A percentile compares a stretch with the other conserved stretches of the same genome.
Conservation (phyloP, 768 basidiomycete genomes). For the Suillus bovinus region DNA sequence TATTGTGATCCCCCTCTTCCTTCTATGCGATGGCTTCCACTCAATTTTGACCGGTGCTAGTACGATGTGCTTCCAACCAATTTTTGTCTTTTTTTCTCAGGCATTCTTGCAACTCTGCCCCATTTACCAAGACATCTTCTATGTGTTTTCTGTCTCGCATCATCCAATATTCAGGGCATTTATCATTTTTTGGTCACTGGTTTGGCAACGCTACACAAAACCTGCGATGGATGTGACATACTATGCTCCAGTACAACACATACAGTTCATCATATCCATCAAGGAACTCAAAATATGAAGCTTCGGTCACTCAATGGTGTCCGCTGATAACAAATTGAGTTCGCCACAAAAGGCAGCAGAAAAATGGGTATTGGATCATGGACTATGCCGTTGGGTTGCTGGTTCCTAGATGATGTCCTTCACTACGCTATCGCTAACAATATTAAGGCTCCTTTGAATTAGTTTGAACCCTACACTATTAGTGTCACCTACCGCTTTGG, state of each 20-base stretch:
- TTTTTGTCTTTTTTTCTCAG: slow-evolving; percentile 4
- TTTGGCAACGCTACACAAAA: background rate
- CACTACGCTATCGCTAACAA: background rate
- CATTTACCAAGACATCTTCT: slow-evolving; percentile 23
- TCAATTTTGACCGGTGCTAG: slow-evolving; percentile 1
- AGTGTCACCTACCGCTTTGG: background rate
- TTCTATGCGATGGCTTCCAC: slow-evolving; percentile 9
- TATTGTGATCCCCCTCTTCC: slow-evolving; percentile 14
- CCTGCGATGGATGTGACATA: background rate
- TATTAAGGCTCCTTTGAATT: background rate
- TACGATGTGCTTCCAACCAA: slow-evolving; percentile 4
- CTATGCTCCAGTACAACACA: background rate
- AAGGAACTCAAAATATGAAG: background rate
- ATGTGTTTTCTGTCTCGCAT: slow-evolving; percentile 6
- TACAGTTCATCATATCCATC: slow-evolving; percentile 2
- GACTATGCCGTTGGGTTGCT: background rate
- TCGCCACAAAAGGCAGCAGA: background rate
- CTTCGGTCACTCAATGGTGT: slow-evolving; percentile 1
- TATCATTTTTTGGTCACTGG: slow-evolving; percentile 1
- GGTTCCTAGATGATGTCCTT: background rate
- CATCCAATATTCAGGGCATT: slow-evolving; percentile 5
- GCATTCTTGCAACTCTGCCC: slow-evolving; percentile 16
- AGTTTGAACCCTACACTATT: background rate
- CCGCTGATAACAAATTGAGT: slow-evolving; percentile 7
- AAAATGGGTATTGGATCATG: slow-evolving; percentile 1